Base-by-base conservation (phyloP, 306 rosid genomes). In the Ceratonia siliqua region DNA sequence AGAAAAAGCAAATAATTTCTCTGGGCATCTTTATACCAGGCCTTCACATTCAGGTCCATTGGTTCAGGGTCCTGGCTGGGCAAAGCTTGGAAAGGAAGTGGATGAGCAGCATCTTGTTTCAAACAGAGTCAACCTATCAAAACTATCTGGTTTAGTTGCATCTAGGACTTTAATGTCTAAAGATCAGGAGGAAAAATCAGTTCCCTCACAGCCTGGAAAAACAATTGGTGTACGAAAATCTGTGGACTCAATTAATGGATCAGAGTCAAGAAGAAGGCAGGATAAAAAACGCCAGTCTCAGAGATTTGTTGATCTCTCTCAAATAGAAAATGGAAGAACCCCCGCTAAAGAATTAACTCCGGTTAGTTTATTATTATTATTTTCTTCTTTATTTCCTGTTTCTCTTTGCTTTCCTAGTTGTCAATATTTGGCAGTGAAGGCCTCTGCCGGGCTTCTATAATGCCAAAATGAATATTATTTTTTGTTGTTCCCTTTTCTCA, bases 1-100 rank as follows among this genome's bases (percentile, higher is more conserved):
- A 73, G 91, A 85, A 21, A 25, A 9, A 17, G 83, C 52, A 53
- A 76, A 56, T 39, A 82, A 85, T 74, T 82, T 83, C 48, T 56
- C 82, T 0, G 87, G 84, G 62, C 83, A 82, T 72, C 83, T 68
- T n/a, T 56, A 45, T 49, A 80, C 72, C 74, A 81, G 83, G 80
- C 75, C 82, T 82, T 88, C 92, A 55, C 84, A 79, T 64, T 94
- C 98, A 12, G 98, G 98, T 36, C 93, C 91, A 43, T 74, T 91
- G 64, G 74, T 80, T 82, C 88, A 79, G 38, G 84, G 76, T 28
- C 77, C 82, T 39, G 86, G 70, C 80, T 72, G 80, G 84, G 68
- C 76, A 42, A 89, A 80, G 73, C 68, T 75, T 55, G 84, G 83
- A 39, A 89, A 62, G 72, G 90, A 89, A 73, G 67, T 61, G 58